Percentiles rank a stretch among this genome's conserved stretches.
Evolutionary conservation across 2,329 filamentous ascomycete genomes (phyloP).

Genomic region (Xylaria hypoxylon): DNA sequence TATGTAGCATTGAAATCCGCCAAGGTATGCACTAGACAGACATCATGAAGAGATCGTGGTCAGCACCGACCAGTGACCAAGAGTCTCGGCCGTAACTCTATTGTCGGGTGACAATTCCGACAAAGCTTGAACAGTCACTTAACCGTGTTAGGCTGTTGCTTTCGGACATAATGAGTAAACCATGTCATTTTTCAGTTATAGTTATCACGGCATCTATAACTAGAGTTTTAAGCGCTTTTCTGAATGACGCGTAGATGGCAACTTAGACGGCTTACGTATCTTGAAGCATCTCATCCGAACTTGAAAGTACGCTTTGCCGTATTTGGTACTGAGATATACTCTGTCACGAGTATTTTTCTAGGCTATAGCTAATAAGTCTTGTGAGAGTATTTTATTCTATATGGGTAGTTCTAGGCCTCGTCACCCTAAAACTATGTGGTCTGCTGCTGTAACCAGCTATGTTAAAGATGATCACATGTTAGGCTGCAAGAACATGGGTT

Average conservation of each 20-base stretch:
- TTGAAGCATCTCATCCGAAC: neutral
- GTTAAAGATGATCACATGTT: neutral
- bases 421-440: neutral
- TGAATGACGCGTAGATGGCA: constrained; percentile 8
- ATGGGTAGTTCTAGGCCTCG: neutral
- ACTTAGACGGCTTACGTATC: constrained; percentile 13
- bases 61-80: constrained; percentile 2
- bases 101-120: constrained; percentile 23
- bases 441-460: neutral
- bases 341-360: neutral
- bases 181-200: neutral
- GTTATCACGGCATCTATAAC: constrained; percentile 5
- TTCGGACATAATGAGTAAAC: neutral
- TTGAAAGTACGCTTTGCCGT: neutral
- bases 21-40: neutral
- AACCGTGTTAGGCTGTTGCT: constrained; percentile 5
- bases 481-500: neutral
- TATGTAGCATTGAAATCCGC: constrained; percentile 25
- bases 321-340: neutral
- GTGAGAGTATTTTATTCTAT: neutral
- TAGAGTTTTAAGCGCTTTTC: neutral
- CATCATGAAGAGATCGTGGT: constrained; percentile 13
- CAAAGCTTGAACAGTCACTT: neutral
- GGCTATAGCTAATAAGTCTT: neutral
- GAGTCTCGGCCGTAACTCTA: constrained; percentile 14